Percentiles rank a stretch among this genome's conserved stretches.
phyloP scores from a whole-genome alignment of 208 protist species.

The Acanthamoeba triangularis region DNA sequence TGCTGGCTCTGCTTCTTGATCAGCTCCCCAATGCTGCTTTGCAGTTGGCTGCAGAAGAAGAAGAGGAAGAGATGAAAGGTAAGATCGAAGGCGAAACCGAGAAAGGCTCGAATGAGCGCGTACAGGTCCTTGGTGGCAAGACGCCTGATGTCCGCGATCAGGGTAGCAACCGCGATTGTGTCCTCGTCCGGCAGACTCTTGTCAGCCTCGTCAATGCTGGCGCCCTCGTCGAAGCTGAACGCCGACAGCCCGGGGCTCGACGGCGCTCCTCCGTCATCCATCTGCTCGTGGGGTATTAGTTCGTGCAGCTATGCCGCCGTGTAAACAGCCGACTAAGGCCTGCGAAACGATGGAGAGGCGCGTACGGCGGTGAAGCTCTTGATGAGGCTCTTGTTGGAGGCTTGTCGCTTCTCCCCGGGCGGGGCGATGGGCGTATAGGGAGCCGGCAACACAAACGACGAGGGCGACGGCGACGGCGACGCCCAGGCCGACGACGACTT shows the following conservation, averaged over 20 bases:
- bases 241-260: not conserved
- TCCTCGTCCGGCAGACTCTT: not conserved
- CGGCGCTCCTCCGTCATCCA: not conserved
- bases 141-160: not conserved
- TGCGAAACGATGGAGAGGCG: not conserved
- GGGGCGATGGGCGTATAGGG: not conserved
- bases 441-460: not conserved
- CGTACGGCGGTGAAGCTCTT: conserved; percentile 12
- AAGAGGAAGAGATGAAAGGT: too few relatives aligned
- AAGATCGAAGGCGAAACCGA: not conserved
- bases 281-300: not conserved
- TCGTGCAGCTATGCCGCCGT: not conserved
- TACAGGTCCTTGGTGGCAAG: conserved; percentile 7
- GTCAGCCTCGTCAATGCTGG: not conserved
- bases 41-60: not conserved
- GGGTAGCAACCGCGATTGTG: not conserved
- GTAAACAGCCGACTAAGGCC: not conserved
- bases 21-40: not conserved
- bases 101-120: not conserved
- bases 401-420: not conserved
- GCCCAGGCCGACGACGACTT: too few relatives aligned
- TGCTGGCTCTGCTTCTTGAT: not conserved
- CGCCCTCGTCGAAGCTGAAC: not conserved
- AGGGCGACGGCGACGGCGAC: not conserved
- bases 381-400: not conserved